A percentile compares a stretch with the other conserved stretches of the same genome.
Evolutionary conservation across 495 filamentous ascomycete species (phyloP).

Genomic region (Aspergillus incahuasiensis): DNA sequence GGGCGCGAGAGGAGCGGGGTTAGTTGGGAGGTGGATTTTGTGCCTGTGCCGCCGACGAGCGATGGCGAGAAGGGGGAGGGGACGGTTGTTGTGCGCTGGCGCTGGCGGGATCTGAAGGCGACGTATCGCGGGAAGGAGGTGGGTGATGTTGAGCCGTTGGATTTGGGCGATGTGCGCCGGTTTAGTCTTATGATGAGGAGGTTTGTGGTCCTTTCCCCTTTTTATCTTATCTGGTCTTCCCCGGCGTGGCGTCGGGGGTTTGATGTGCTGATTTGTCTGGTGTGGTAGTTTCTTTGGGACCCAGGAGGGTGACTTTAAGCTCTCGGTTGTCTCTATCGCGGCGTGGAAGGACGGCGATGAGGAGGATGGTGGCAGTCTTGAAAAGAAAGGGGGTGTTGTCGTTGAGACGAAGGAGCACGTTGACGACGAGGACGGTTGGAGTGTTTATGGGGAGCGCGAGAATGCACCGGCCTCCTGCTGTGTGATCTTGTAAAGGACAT

Average conservation of each 20-base stretch:
- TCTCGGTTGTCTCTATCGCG: constrained; percentile 50
- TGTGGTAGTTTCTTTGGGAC: constrained; percentile 67
- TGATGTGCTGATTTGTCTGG: too few relatives aligned
- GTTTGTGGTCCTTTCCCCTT: constrained; percentile 42
- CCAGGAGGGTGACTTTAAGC: constrained; percentile 63
- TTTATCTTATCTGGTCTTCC: too few relatives aligned
- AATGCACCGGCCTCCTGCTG: not conserved
- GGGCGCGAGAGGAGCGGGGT: constrained; percentile 59
- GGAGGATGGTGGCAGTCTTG: not conserved
- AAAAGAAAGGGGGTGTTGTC: not conserved
- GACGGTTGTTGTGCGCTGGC: constrained; percentile 47
- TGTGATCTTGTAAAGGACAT: not conserved
- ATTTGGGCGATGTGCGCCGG: constrained; percentile 55
- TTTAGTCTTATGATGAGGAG: constrained; percentile 75
- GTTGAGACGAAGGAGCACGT: not conserved
- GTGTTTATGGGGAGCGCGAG: not conserved
- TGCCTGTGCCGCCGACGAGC: too few relatives aligned
- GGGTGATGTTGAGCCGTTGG: constrained; percentile 50
- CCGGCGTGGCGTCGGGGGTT: too few relatives aligned
- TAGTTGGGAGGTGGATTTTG: constrained; percentile 43
- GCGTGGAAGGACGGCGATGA: not conserved
- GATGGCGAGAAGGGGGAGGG: not conserved
- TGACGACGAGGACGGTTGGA: not conserved
- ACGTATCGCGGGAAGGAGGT: constrained; percentile 67
- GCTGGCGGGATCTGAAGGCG: constrained; percentile 59